Evolutionary conservation across 305 asterid genomes (phyloP), one percentile per base, ranked within the genome.

Genomic region (Fraxinus greggii): DNA sequence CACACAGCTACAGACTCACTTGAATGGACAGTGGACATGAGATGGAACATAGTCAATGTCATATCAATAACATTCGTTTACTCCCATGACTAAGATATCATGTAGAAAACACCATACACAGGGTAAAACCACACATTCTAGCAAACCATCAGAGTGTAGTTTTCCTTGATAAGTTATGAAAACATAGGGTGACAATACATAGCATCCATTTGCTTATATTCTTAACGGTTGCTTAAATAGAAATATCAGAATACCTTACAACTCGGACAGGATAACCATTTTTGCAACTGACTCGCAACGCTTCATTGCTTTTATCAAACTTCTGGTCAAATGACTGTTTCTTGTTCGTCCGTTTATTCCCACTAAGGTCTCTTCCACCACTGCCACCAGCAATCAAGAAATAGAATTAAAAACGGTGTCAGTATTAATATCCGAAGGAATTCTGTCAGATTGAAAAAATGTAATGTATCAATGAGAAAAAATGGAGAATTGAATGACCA

Each of bases 221-320:
- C 75, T 35, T n/a, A 45, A 48, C 74, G 51, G 13, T 82, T 40
- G 21, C 15, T 19, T 8, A 78, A 38, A 77, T n/a, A 72, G 42
- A 65, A 80, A 36, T 38, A 78, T 42, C 24, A 78, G 83, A 79
- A 88, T 82, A 95, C 98, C 98, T 90, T 79, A 93, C 98, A 74
- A 95, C 98, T 19, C 98, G 97, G 72, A 95, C 95, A 29, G 98
- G 98, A 89, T 95, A 93, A 51, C 98, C 98, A 78, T 88, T 86
- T 38, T 79, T 83, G 89, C 98, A 95, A 80, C 98, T 95, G 81
- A 93, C 82, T 13, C 98, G 90, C 84, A 93, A 91, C 32, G 98
- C 97, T 85, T 91, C 95, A 77, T 93, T 95, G n/a, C 28, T 51
- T 84, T 88, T 90, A 0, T 75, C 83, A 82, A 95, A 95, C 76